Base-by-base conservation (phyloP, 371 early-diverging fungal species). In the Syncephalis fuscata region DNA sequence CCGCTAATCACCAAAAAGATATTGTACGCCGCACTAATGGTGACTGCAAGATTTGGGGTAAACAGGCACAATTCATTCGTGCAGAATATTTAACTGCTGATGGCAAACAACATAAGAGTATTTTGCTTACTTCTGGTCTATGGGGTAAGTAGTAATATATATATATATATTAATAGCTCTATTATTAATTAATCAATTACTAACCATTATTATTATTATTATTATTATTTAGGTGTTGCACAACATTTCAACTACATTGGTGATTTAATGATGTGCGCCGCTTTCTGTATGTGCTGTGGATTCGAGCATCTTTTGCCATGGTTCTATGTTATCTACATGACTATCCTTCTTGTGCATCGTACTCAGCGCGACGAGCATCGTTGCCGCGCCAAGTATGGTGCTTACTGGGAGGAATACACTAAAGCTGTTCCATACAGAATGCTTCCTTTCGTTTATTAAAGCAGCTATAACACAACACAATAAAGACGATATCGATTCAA, bases 201-300 rank as follows among this genome's bases (percentile, higher is more conserved):
- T 39, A 17, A 4, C 16, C 7, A n/a, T n/a, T 43, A 52, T 25
- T 15, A 62, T 15, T 27, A n/a, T n/a, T n/a, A n/a, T n/a, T n/a
- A n/a, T n/a, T n/a, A n/a, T n/a, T n/a, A n/a, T n/a, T n/a, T n/a
- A n/a, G n/a, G n/a, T 21, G 14, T 52, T 44, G 70, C 83, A 11
- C 72, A 82, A 50, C 85, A 85, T 67, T 79, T 80, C 62, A 85
- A 85, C 68, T 85, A 85, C 65, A 65, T 78, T n/a, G 83, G 82
- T 26, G 83, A 83, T 45, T 56, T 83, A 39, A 44, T 75, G 51
- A 68, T 81, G 47, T 73, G 73, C 20, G 49, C 71, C 25, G 78
- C 80, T 41, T 71, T 79, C 66, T 82, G 82, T 58, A 57, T 75
- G 60, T 59, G 76, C 43, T 82, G 80, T 58, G 78, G 76, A 14